Percentiles rank a stretch among this genome's conserved stretches.
phyloP scores from a whole-genome alignment of 306 rosid species.

The Arachis stenosperma region DNA sequence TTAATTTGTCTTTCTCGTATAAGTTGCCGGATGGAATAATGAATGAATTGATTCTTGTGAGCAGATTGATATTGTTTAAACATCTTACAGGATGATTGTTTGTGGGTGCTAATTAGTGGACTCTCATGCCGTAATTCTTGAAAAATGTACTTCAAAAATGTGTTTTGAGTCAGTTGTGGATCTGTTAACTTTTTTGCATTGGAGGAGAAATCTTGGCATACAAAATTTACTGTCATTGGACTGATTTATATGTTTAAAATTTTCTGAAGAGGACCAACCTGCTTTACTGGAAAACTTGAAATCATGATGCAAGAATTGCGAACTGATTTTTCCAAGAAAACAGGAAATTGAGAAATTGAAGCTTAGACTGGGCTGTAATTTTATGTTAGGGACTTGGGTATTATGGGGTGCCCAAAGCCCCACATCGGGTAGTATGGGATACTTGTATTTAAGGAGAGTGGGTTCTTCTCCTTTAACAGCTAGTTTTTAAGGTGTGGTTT shows the following conservation, averaged over 20 bases:
- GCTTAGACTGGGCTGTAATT: not conserved
- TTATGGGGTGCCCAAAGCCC: no score
- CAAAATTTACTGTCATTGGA: constrained; percentile 10
- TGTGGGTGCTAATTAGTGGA: constrained; percentile 12
- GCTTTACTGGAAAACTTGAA: constrained; percentile 24
- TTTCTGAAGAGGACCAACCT: constrained; percentile 19
- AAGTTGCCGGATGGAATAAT: constrained; percentile 30
- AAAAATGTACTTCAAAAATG: constrained; percentile 2
- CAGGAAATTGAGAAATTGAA: not conserved
- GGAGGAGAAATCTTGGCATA: constrained; percentile 23
- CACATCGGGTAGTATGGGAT: no score
- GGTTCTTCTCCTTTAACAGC: no score
- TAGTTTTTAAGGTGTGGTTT: no score
- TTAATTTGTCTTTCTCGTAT: constrained; percentile 25
- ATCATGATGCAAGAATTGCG: not conserved
- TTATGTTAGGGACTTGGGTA: no score
- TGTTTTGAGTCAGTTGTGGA: not conserved
- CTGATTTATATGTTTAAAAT: constrained; percentile 10
- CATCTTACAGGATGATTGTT: constrained; percentile 15
- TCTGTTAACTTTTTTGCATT: constrained; percentile 19
- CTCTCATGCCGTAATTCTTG: constrained; percentile 12
- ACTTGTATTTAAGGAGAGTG: no score
- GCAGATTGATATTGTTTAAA: constrained; percentile 22
- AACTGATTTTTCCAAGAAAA: not conserved
- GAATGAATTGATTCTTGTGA: constrained; percentile 26